A percentile compares a stretch with the other conserved stretches of the same genome.
Evolutionary conservation across 805 yeast genomes (phyloP).

Genomic region (Kuraishia piskuri): DNA sequence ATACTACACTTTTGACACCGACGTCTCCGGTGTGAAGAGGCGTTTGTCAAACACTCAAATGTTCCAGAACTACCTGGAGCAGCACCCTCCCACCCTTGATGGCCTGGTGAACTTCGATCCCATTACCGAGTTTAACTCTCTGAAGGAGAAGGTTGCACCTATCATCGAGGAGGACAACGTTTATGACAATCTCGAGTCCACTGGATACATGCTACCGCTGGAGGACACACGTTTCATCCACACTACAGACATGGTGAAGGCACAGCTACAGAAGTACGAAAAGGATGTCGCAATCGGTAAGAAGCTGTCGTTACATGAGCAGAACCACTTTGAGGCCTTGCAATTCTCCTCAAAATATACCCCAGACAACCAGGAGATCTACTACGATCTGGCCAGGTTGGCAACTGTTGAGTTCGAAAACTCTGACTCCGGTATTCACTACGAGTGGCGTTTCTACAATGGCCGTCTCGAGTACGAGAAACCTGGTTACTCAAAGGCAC

Average conservation of each 20-base stretch:
- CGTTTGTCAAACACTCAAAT: conserved; percentile 25
- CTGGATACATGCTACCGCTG: neutral
- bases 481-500: conserved; percentile 6
- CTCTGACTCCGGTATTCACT: conserved; percentile 28
- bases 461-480: conserved; percentile 16
- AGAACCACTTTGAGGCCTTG: conserved; percentile 22
- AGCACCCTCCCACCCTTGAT: neutral
- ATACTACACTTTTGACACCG: conserved; percentile 20
- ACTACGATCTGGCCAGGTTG: conserved; percentile 24
- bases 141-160: neutral
- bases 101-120: neutral
- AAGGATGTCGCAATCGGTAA: neutral
- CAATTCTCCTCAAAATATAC: conserved; percentile 18
- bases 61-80: conserved; percentile 8
- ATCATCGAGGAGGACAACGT: neutral
- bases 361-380: conserved; percentile 22
- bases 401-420: neutral
- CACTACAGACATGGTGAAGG: conserved; percentile 1
- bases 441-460: conserved; percentile 37
- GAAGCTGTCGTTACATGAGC: conserved; percentile 12
- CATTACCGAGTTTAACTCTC: conserved; percentile 18
- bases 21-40: conserved; percentile 6
- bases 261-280: neutral
- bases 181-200: neutral
- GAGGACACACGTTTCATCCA: neutral